Evolutionary conservation across 2,329 filamentous ascomycete genomes (phyloP).

Genomic region (Aspergillus costaricaensis): DNA sequence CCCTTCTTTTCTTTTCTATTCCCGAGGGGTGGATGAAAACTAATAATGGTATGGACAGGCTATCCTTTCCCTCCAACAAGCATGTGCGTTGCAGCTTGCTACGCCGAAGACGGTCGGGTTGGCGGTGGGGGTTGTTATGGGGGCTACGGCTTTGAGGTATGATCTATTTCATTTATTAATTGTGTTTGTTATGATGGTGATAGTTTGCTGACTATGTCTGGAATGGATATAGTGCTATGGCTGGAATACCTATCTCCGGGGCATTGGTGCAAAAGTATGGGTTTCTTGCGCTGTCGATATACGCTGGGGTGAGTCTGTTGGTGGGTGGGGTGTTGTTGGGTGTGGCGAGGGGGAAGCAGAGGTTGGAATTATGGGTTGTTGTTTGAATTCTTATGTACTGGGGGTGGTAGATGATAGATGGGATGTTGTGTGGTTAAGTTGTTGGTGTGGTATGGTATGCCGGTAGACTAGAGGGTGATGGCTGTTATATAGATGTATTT

Average conservation of each 20-base stretch:
- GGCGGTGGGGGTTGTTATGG: conserved; percentile 47
- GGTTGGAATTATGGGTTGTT: conserved; percentile 14
- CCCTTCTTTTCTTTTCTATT: conserved; percentile 37
- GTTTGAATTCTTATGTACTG: neutral
- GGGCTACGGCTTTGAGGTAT: conserved; percentile 47
- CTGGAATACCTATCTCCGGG: conserved; percentile 48
- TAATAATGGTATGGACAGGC: conserved; percentile 31
- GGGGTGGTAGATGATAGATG: neutral
- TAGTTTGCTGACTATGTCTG: neutral
- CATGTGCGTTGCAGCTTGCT: conserved; percentile 49
- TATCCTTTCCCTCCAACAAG: conserved; percentile 50
- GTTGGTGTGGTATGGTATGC: neutral
- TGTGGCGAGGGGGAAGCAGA: conserved; percentile 25
- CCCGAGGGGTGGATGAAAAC: conserved; percentile 13
- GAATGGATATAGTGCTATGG: conserved; percentile 35
- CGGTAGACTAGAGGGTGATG: neutral
- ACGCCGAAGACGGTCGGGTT: conserved; percentile 43
- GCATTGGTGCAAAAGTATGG: conserved; percentile 41
- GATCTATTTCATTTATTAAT: conserved; percentile 14
- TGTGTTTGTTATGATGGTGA: no score
- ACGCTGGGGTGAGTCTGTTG: conserved; percentile 36
- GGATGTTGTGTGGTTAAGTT: neutral
- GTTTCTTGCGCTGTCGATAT: conserved; percentile 46
- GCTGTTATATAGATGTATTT: no score
- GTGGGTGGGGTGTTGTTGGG: conserved; percentile 31